Conservation (phyloP, 495 filamentous ascomycete species). For the Apodospora peruviana region DNA sequence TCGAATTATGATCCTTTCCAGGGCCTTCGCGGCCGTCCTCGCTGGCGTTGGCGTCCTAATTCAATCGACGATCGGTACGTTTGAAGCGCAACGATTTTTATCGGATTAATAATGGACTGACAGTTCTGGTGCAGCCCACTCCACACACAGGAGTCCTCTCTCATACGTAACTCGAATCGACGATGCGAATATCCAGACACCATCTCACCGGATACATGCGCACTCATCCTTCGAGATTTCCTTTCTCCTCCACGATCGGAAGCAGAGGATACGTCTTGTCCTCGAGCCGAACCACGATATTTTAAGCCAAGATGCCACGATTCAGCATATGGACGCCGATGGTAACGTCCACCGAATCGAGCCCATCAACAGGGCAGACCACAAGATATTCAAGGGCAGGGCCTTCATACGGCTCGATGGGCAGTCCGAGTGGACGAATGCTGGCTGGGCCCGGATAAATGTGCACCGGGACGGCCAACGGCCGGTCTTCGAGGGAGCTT, state of each 20-base stretch:
- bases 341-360: conserved; percentile 59
- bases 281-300: conserved; percentile 93
- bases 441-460: conserved; percentile 80
- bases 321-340: conserved; percentile 65
- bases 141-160: conserved; percentile 69
- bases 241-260: conserved; percentile 64
- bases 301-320: conserved; percentile 64
- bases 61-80: conserved; percentile 27
- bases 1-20: conserved; percentile 27
- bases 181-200: conserved; percentile 69
- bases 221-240: conserved; percentile 75
- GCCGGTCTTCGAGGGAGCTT: conserved; percentile 88
- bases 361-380: conserved; percentile 60
- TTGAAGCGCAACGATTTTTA: no score
- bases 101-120: not conserved
- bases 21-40: conserved; percentile 29
- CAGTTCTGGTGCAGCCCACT: conserved; percentile 49
- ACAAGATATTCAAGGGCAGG: conserved; percentile 79
- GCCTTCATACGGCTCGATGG: conserved; percentile 60
- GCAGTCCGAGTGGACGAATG: conserved; percentile 65
- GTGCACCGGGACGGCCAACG: conserved; percentile 67
- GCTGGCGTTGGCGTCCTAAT: conserved; percentile 23
- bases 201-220: conserved; percentile 71
- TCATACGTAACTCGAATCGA: conserved; percentile 68
- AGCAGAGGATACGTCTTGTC: conserved; percentile 67